These are phyloP conservation scores for Oryza coarctata DNA, from an alignment of 176 grass and related monocot species.

Conservation along the genomic window DNA sequence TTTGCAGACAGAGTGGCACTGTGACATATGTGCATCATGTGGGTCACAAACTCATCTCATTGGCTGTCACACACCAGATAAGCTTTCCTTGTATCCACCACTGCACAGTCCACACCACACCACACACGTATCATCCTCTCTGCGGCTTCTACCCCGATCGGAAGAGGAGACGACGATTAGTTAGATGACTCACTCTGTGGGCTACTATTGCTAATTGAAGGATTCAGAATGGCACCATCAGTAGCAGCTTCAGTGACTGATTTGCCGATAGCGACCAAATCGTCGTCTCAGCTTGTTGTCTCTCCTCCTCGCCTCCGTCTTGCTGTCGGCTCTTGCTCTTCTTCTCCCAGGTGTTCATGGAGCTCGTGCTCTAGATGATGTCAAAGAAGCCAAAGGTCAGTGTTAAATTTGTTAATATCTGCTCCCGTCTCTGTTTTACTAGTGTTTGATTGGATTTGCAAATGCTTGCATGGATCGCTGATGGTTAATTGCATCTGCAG, in stretches of 20 bases:
- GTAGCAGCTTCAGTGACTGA: neutral
- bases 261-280: neutral
- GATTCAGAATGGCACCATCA: neutral
- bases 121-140: neutral
- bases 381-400: neutral
- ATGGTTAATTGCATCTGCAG: neutral
- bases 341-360: neutral
- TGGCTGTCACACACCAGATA: neutral
- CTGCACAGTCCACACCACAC: neutral
- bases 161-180: neutral
- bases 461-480: neutral
- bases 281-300: neutral
- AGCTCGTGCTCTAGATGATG: neutral
- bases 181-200: neutral
- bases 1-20: neutral
- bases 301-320: neutral
- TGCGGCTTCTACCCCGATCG: neutral
- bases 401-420: neutral
- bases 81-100: neutral
- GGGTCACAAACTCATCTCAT: neutral
- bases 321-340: neutral
- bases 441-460: neutral
- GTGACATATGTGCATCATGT: neutral
- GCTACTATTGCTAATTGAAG: neutral
- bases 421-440: neutral